Percentiles rank a stretch among this genome's conserved stretches.
phyloP scores from a whole-genome alignment of 2,329 filamentous ascomycete genomes.

The Basipetospora chlamydospora region DNA sequence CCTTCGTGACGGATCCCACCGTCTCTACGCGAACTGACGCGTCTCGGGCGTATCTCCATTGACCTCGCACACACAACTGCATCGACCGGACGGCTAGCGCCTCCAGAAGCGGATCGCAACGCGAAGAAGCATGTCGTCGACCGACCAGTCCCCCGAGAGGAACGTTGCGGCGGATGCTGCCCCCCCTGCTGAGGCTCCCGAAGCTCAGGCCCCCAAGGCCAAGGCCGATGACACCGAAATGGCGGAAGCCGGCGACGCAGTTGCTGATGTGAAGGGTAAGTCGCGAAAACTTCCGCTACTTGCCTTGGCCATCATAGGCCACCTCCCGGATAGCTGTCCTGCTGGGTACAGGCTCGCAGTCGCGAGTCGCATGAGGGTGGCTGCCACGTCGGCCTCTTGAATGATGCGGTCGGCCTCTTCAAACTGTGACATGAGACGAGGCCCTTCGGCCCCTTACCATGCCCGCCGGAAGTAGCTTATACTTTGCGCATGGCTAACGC shows the following conservation, averaged over 20 bases:
- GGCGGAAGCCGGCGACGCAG: not conserved
- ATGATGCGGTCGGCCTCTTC: too few species aligned
- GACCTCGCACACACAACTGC: not conserved
- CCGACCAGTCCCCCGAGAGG: constrained; percentile 8
- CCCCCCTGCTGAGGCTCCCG: constrained; percentile 12
- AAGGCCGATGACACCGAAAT: constrained; percentile 9
- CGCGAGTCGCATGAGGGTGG: too few species aligned
- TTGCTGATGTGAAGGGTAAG: not conserved
- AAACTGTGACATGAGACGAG: too few species aligned
- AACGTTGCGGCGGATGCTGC: constrained; percentile 7
- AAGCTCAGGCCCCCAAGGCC: constrained; percentile 12
- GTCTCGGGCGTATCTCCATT: not conserved
- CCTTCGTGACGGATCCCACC: too few species aligned
- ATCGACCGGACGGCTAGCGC: not conserved
- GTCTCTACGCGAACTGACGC: too few species aligned
- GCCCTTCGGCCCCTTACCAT: too few species aligned
- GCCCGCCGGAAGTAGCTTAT: too few species aligned
- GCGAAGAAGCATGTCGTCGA: constrained; percentile 7
- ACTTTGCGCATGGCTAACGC: not conserved
- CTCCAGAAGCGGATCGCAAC: constrained; percentile 3
- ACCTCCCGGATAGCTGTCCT: too few species aligned
- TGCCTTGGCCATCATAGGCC: too few species aligned
- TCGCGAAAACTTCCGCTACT: too few species aligned
- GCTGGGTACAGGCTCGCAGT: too few species aligned
- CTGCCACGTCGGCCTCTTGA: too few species aligned